Base-by-base conservation (phyloP, 2,329 filamentous ascomycete species). In the Aspergillus glaucus region DNA sequence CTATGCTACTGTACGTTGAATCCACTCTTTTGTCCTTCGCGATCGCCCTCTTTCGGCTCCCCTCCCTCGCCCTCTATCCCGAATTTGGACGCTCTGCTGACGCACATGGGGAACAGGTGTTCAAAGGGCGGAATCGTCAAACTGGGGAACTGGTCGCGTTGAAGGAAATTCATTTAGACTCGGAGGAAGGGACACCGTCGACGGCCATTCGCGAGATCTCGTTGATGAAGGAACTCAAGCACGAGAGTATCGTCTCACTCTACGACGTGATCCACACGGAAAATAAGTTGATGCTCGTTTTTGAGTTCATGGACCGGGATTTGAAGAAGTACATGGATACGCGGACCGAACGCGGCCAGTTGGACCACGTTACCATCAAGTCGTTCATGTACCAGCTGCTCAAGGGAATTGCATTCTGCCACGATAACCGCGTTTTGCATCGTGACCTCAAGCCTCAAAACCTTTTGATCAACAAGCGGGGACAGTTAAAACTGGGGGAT, bases 251-350 rank as follows among this genome's bases (percentile, higher is more conserved):
- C 58, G 91, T 98, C 61, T 88, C 86, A 50, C 84, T 98, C 4
- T 89, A 97, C 79, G 93, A 98, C 78, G 93, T 98, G 49, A 97
- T 98, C 63, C 93, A 98, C 72, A 98, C 93, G 50, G 93, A 98
- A 76, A 98, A 97, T 75, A 98, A 98, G 71, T 83, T 98, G 50
- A 98, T 98, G 93, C 84, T 98, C 37, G 93, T 98, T 8, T 98
- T 98, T 61, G 93, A 98, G 71, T 95, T 85, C 72, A 96, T 98
- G 92, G 93, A 98, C 72, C 90, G 91, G 67, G 93, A 98, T 65
- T 76, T 98, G 9, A 98, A 98, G 77, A 89, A 94, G 66, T 97
- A 96, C 73, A 98, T 98, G 93, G 93, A 98, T 68, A 88, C 85
- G 6, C 80, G 90, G 50, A 90, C 91, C 62, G 89, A 96, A 60